Percentiles rank a stretch among this genome's conserved stretches.
These are phyloP conservation scores for Sugiyamaella mastotermitis DNA, from an alignment of 805 yeast genomes.

Conservation along the genomic window DNA sequence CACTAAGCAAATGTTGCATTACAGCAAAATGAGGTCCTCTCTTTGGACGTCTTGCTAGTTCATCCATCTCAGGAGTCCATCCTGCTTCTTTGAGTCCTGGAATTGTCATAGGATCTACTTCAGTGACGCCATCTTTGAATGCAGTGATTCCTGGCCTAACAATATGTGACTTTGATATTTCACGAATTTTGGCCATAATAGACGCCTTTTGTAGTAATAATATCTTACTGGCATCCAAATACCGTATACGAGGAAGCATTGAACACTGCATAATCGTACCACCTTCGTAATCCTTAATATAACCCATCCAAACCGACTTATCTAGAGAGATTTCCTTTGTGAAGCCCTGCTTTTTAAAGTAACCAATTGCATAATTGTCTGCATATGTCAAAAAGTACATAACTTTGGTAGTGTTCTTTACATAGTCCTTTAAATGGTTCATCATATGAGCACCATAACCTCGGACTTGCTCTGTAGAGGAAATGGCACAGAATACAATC, in stretches of 20 bases:
- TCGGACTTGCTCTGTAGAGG: constrained; percentile 94
- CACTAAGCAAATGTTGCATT: constrained; percentile 83
- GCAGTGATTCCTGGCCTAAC: constrained; percentile 75
- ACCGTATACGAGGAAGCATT: constrained; percentile 83
- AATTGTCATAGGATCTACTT: constrained; percentile 69
- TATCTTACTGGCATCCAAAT: constrained; percentile 83
- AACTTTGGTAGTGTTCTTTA: constrained; percentile 77
- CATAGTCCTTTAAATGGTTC: constrained; percentile 97
- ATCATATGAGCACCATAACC: constrained; percentile 98
- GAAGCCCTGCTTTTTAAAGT: constrained; percentile 96
- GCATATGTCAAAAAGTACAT: constrained; percentile 91
- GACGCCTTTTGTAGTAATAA: constrained; percentile 88
- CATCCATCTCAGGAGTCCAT: constrained; percentile 98
- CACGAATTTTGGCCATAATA: constrained; percentile 72
- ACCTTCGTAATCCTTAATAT: constrained; percentile 97
- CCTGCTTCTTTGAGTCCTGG: constrained; percentile 94
- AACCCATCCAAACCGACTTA: constrained; percentile 92
- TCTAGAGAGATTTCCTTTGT: constrained; percentile 90
- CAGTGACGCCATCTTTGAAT: constrained; percentile 43
- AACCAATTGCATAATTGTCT: constrained; percentile 98
- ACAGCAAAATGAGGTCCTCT: constrained; percentile 91
- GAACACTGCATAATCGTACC: constrained; percentile 97
- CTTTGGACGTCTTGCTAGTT: constrained; percentile 89
- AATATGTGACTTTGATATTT: constrained; percentile 70
- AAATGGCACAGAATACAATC: constrained; percentile 96